These are phyloP conservation scores for Quercus dentata DNA, from an alignment of 306 rosid species.

Conservation along the genomic window DNA sequence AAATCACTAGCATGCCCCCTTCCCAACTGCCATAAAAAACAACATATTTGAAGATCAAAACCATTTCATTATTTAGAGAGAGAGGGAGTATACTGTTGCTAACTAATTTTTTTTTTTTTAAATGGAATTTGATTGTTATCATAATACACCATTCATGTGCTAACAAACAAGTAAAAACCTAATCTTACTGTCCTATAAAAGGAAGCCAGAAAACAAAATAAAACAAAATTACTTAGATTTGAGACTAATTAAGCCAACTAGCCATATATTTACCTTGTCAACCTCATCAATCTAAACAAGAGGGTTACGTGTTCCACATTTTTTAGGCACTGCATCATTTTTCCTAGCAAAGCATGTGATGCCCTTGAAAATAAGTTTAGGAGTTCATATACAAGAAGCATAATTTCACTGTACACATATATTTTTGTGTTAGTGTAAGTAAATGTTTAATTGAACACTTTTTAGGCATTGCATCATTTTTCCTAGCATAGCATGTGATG, in stretches of 20 bases:
- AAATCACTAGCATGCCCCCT: conserved; percentile 99
- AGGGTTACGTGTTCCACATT: conserved; percentile 94
- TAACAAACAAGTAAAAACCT: conserved; percentile 5
- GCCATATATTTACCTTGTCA: conserved; percentile 70
- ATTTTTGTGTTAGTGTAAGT: not conserved
- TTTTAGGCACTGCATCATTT: conserved; percentile 98
- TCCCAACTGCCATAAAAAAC: conserved; percentile 70
- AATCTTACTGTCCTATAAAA: not conserved
- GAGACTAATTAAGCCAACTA: conserved; percentile 23
- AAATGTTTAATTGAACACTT: conserved; percentile 37
- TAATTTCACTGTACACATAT: not conserved
- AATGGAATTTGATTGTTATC: not conserved
- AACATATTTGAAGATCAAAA: conserved; percentile 19
- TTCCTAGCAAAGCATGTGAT: conserved; percentile 99
- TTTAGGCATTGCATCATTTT: conserved; percentile 99
- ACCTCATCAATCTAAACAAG: conserved; percentile 95
- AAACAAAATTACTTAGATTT: conserved; percentile 5
- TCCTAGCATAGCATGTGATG: conserved; percentile 99
- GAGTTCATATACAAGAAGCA: conserved; percentile 19
- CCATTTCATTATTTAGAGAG: not conserved
- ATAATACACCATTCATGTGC: not conserved
- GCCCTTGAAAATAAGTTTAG: conserved; percentile 60
- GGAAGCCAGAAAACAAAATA: not conserved
- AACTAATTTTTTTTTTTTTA: not conserved
- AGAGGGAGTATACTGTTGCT: not conserved